Evolutionary conservation across 2,329 filamentous ascomycete species (phyloP).

Genomic region (Monilinia vaccinii-corymbosi): DNA sequence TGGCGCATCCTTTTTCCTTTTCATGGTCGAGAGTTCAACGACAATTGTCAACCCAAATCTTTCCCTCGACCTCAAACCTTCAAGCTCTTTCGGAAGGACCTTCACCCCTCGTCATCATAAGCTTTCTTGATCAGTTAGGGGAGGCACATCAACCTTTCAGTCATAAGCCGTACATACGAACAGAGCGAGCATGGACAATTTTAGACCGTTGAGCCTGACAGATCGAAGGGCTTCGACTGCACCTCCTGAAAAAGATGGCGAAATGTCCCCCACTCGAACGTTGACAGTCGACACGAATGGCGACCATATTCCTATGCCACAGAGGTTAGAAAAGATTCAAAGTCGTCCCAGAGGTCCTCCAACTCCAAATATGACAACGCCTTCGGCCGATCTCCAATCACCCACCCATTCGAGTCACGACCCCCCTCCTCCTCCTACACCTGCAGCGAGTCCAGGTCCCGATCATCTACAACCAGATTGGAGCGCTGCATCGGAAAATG

Average conservation of each 20-base stretch:
- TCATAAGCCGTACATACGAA: not conserved
- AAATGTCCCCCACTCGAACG: conserved; percentile 26
- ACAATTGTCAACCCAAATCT: not conserved
- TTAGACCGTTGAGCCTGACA: conserved; percentile 49
- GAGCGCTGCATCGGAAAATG: conserved; percentile 68
- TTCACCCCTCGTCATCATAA: not conserved
- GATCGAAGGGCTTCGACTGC: conserved; percentile 51
- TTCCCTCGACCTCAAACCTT: conserved; percentile 1
- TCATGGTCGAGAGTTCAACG: not conserved
- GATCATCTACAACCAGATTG: conserved; percentile 57
- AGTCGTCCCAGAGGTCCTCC: conserved; percentile 48
- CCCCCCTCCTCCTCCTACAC: conserved; percentile 56
- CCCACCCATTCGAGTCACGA: conserved; percentile 30
- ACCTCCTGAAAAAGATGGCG: conserved; percentile 39
- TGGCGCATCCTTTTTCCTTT: not conserved
- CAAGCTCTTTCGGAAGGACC: not conserved
- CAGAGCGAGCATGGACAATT: conserved; percentile 24
- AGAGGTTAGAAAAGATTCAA: conserved; percentile 47
- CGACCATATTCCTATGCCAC: conserved; percentile 28
- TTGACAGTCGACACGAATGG: conserved; percentile 42
- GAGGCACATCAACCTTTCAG: too few relatives aligned
- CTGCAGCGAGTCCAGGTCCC: conserved; percentile 55
- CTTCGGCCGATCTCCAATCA: conserved; percentile 50
- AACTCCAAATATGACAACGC: conserved; percentile 58
- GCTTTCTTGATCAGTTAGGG: not conserved